Evolutionary conservation across 768 basidiomycete genomes (phyloP).

Genomic region (Russula earlei): DNA sequence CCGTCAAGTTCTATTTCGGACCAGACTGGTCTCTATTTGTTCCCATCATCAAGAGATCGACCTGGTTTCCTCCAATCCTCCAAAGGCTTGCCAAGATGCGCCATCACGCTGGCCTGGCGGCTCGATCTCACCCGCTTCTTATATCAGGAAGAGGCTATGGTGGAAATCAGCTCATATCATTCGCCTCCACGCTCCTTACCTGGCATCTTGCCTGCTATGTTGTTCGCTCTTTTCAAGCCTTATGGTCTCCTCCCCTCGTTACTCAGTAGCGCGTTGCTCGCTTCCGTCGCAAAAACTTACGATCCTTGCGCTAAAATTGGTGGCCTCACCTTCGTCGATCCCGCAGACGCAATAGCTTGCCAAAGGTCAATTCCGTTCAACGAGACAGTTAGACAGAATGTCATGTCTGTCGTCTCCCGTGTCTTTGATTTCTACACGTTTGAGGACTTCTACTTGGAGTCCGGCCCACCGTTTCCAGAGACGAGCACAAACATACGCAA

Average conservation of each 20-base stretch:
- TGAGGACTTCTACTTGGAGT: slow-evolving; percentile 31
- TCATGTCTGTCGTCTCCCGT: slow-evolving; percentile 26
- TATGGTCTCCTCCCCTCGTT: not conserved
- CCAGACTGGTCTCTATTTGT: too few species aligned
- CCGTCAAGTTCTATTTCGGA: too few species aligned
- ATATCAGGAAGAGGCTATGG: too few species aligned
- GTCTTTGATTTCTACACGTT: slow-evolving; percentile 35
- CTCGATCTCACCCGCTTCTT: too few species aligned
- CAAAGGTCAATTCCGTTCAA: slow-evolving; percentile 31
- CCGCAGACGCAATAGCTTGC: slow-evolving; percentile 44
- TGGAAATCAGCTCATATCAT: too few species aligned
- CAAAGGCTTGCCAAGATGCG: too few species aligned
- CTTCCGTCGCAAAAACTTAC: not conserved
- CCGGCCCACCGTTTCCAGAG: slow-evolving; percentile 34
- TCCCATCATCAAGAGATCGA: too few species aligned
- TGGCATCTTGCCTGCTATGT: not conserved
- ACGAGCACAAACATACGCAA: slow-evolving; percentile 44
- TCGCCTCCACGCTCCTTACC: not conserved
- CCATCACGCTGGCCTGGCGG: too few species aligned
- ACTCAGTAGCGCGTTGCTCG: not conserved
- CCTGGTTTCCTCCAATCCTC: too few species aligned
- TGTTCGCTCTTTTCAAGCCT: not conserved
- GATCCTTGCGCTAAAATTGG: slow-evolving; percentile 31
- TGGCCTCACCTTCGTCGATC: slow-evolving; percentile 36
- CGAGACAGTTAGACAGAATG: slow-evolving; percentile 31